Conservation (phyloP, 306 rosid genomes). For the Albizia julibrissin region DNA sequence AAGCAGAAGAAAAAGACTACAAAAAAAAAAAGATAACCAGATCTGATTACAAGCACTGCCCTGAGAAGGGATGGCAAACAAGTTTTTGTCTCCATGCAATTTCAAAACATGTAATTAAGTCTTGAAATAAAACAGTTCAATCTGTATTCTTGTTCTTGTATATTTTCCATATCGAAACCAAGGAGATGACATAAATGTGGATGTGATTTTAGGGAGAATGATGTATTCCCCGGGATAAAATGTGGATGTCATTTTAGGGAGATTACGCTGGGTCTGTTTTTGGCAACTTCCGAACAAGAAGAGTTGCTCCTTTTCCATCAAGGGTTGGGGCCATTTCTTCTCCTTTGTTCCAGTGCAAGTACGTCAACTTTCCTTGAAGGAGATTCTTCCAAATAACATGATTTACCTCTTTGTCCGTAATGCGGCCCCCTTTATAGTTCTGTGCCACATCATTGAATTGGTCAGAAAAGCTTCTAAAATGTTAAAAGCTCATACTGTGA, state of each 20-base stretch:
- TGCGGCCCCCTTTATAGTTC: slow-evolving; percentile 65
- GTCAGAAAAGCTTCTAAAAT: slow-evolving; percentile 8
- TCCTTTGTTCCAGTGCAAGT: slow-evolving; percentile 67
- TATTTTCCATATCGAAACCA: not conserved
- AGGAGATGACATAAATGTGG: not conserved
- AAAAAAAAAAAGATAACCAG: not conserved
- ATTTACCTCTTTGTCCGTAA: slow-evolving; percentile 50
- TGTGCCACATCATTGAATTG: slow-evolving; percentile 35
- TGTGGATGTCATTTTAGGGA: not conserved
- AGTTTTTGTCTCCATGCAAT: not conserved
- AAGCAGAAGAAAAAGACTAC: not conserved
- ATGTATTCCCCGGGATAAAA: not conserved
- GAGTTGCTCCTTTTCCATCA: slow-evolving; percentile 56
- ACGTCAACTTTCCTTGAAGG: slow-evolving; percentile 62
- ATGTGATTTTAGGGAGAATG: not conserved
- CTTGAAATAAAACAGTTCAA: not conserved
- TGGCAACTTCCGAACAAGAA: slow-evolving; percentile 72
- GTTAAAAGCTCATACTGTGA: not conserved
- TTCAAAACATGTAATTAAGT: not conserved
- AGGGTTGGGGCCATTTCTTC: slow-evolving; percentile 65
- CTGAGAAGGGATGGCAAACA: not conserved
- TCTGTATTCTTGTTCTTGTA: not conserved
- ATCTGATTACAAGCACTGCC: not conserved
- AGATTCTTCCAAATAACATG: slow-evolving; percentile 55
- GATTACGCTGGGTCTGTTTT: slow-evolving; percentile 54